Percentiles rank a stretch among this genome's conserved stretches.
Evolutionary conservation across 2,329 filamentous ascomycete species (phyloP).

Genomic region (Juglanconis oblonga): DNA sequence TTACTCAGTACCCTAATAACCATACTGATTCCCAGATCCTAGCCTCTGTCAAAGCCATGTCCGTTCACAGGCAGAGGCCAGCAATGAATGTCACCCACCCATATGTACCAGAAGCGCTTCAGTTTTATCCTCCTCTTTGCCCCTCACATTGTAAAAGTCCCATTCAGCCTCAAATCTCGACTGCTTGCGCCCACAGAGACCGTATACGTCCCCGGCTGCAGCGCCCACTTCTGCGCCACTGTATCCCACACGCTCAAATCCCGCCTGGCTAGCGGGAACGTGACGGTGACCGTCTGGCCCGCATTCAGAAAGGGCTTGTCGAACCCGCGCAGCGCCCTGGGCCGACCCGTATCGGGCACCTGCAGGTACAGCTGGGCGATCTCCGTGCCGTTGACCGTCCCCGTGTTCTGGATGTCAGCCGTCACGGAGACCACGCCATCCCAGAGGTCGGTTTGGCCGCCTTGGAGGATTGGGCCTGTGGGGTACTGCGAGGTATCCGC

Average conservation of each 20-base stretch:
- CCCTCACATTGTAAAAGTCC: conserved; percentile 21
- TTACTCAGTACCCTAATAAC: too few relatives aligned
- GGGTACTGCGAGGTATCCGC: conserved; percentile 34
- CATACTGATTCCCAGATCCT: too few relatives aligned
- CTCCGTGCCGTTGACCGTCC: conserved; percentile 40
- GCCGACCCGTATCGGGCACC: conserved; percentile 43
- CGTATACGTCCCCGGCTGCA: conserved; percentile 42
- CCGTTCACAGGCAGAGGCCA: too few relatives aligned
- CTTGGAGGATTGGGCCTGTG: conserved; percentile 36
- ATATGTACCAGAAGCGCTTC: not conserved
- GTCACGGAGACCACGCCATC: conserved; percentile 39
- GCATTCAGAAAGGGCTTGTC: conserved; percentile 54
- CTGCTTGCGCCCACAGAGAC: conserved; percentile 48
- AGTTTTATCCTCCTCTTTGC: not conserved
- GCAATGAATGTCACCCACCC: too few relatives aligned
- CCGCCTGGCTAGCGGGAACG: conserved; percentile 55
- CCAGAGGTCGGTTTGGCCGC: conserved; percentile 47
- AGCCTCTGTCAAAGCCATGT: too few relatives aligned
- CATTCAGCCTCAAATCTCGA: conserved; percentile 39
- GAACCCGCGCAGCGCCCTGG: conserved; percentile 63
- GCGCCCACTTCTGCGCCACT: conserved; percentile 56
- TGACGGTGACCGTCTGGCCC: conserved; percentile 41
- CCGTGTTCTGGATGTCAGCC: conserved; percentile 41
- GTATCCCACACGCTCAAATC: conserved; percentile 68
- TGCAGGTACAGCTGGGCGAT: conserved; percentile 47